A percentile compares a stretch with the other conserved stretches of the same genome.
Evolutionary conservation across 768 basidiomycete genomes (phyloP).

Genomic region (Lactifluus pinguis): DNA sequence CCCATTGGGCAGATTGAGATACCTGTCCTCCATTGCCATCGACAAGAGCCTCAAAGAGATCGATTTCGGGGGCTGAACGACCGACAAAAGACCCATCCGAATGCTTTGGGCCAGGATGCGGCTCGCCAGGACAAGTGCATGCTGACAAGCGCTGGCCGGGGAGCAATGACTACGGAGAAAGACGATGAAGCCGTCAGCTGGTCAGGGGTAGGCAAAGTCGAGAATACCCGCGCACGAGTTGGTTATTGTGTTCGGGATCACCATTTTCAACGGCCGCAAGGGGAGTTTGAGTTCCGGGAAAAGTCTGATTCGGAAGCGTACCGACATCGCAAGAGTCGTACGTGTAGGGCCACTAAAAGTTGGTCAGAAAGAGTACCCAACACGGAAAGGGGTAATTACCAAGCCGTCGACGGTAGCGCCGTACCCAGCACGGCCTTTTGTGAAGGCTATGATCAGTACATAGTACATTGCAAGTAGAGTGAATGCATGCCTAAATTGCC

Average conservation of each 20-base stretch:
- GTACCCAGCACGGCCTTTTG: slow-evolving; percentile 69
- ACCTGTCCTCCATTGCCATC: slow-evolving; percentile 46
- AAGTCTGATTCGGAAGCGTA: slow-evolving; percentile 54
- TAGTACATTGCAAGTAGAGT: not conserved
- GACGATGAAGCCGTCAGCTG: not conserved
- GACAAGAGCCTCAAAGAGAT: slow-evolving; percentile 79
- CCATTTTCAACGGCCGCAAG: slow-evolving; percentile 52
- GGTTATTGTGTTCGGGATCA: slow-evolving; percentile 34
- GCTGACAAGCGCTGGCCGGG: slow-evolving; percentile 78
- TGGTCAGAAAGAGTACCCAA: slow-evolving; percentile 3
- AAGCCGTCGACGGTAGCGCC: slow-evolving; percentile 81
- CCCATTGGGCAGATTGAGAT: slow-evolving; percentile 82
- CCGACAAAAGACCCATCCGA: slow-evolving; percentile 69
- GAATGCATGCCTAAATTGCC: slow-evolving; percentile 54
- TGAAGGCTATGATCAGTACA: not conserved
- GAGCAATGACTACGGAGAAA: slow-evolving; percentile 43
- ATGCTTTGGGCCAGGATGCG: slow-evolving; percentile 81
- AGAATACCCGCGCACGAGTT: slow-evolving; percentile 45
- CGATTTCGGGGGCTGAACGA: slow-evolving; percentile 81
- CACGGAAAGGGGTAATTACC: slow-evolving; percentile 32
- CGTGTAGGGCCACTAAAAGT: slow-evolving; percentile 64
- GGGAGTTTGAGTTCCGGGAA: slow-evolving; percentile 62
- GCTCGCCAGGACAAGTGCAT: slow-evolving; percentile 81
- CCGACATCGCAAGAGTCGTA: slow-evolving; percentile 74
- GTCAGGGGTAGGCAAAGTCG: slow-evolving; percentile 41